Base-by-base conservation (phyloP, 768 basidiomycete genomes). In the Psilocybe cyanescens region DNA sequence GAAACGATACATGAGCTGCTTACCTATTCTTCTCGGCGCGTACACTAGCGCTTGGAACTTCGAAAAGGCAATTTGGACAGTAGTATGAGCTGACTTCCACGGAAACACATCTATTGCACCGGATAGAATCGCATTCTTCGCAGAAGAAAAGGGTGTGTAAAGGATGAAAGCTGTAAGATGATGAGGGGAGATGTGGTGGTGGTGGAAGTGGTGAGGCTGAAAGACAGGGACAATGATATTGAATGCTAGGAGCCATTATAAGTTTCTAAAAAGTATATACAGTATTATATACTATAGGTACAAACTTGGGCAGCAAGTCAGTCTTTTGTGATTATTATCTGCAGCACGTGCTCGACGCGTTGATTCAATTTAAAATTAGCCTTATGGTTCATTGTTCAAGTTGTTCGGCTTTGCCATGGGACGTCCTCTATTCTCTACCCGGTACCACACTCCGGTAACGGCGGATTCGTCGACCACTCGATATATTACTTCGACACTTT, bases 41-140 rank as follows among this genome's bases (percentile, higher is more conserved):
- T n/a, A 99, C 97, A 68, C 95, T 97, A 2, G 97, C 97, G 72
- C 91, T 95, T 0, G 97, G 97, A 9, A 99, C 97, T 72, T 99
- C 97, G 74, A 99, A 99, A 16, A 98, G 81, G 74, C 97, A 99
- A 73, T 97, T 96, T 33, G 97, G 97, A 72, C 97, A 99, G 74
- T 94, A 98, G 74, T 99, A 99, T 46, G 93, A 94, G 72, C 94
- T 92, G 72, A 99, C 92, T 85, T 99, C 97, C 47, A 94, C 81
- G 7, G 89, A 84, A 2, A 97, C 94, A 68, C 97, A 99, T 65
- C 89, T 85, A 72, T 97, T 92, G 71, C 97, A 99, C 59, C 95
- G 82, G 47, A 99, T 85, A 1, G 92, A 90, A 74, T 99, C 97
- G 75, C 97, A 99, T 83, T 99, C 97, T 75, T 98, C 96, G 74